Evolutionary conservation across 2,329 filamentous ascomycete species (phyloP), one percentile per base, ranked within the genome.

Genomic region (Sporothrix brunneoviolacea): DNA sequence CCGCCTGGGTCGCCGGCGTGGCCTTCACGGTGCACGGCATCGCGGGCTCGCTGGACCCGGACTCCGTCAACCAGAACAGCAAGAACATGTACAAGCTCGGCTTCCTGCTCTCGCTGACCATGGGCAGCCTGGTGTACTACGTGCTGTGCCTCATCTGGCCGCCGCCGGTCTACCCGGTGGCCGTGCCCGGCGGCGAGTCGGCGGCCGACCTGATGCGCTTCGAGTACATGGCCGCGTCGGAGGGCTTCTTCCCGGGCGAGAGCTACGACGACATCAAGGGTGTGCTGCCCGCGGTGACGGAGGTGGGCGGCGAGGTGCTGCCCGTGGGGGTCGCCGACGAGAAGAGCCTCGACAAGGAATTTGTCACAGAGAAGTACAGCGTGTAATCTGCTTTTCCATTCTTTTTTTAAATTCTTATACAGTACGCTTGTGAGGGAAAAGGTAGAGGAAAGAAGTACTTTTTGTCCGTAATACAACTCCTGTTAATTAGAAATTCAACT

Each of bases 21-120:
- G 63, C 60, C 4, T 57, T 66, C 13, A 61, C 62, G 4, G 64
- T 67, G 43, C 62, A 64, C 4, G 65, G 65, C 0, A 65, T 68
- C 42, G 57, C 63, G 9, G 63, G 61, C n/a, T 58, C 62, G 0
- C 54, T 68, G 3, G 59, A 63, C 7, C 54, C 61, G 13, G 53
- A 53, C 21, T 41, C 51, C 1, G 62, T 67, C 32, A 63, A 60
- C 39, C 52, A 58, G 18, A 45, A 55, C 2, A 67, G 64, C 9
- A 61, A 59, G 12, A 55, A 65, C 41, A 56, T 68, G 27, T 62
- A 64, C 18, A 59, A 61, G 35, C 56, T 68, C 0, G 66, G 66
- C 28, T 69, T 64, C 61, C 24, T 64, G 7, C 47, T 65, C 43
- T 64, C 61, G 0, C 61, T 65, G 40, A 48, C 57, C 15, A 57